Percentiles rank a stretch among this genome's conserved stretches.
Evolutionary conservation across 225 moss, liverwort and hornwort species (phyloP).

Genomic region (Antitrichia curtipendula): DNA sequence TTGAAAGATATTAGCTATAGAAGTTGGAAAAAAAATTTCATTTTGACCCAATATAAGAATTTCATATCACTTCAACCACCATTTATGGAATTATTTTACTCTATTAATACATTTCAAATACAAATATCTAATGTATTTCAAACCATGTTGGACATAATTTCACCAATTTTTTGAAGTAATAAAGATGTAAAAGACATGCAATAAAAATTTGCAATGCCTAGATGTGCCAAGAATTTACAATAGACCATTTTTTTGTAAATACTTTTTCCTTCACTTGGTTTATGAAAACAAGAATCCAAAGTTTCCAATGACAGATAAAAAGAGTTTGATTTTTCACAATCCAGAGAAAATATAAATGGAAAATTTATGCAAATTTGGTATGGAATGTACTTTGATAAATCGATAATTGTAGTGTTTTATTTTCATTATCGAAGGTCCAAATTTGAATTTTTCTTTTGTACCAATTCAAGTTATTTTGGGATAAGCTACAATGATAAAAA

Average conservation of each 20-base stretch:
- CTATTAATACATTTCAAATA: too few species aligned
- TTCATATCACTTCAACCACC: background rate
- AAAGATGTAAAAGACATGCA: background rate
- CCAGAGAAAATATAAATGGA: background rate
- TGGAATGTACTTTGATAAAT: background rate
- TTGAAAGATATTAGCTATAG: background rate
- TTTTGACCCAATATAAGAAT: background rate
- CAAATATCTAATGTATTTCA: background rate
- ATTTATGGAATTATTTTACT: too few species aligned
- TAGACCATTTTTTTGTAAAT: background rate
- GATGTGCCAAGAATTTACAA: background rate
- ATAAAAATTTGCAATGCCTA: background rate
- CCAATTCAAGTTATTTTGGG: too few species aligned
- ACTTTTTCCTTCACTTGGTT: background rate
- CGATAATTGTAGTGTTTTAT: too few species aligned
- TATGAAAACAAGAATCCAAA: background rate
- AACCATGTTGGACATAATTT: background rate
- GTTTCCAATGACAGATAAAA: background rate
- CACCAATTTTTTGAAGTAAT: background rate
- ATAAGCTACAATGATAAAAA: too few species aligned
- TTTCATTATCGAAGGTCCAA: too few species aligned
- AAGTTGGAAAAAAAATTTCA: background rate
- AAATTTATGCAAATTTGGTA: background rate
- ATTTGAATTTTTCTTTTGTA: too few species aligned
- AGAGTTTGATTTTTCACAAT: background rate